Evolutionary conservation across 2,329 filamentous ascomycete genomes (phyloP).

Genomic region (Tolypocladium pustulatum): DNA sequence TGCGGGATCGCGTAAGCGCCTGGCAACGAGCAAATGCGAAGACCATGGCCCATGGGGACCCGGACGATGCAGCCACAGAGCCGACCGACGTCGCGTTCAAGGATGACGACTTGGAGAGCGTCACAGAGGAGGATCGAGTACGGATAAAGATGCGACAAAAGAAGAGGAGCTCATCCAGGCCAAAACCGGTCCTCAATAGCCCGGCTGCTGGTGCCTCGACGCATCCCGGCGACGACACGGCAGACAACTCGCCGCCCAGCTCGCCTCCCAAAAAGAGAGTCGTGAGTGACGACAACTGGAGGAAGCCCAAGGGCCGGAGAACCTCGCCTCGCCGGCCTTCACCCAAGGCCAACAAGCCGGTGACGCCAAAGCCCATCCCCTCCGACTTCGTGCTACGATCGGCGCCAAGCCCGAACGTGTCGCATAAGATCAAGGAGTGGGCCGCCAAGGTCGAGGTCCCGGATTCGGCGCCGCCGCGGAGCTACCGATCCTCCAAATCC

Average conservation of each 20-base stretch:
- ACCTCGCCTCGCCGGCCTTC: slow-evolving; percentile 32
- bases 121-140: slow-evolving; percentile 50
- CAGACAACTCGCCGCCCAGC: slow-evolving; percentile 18
- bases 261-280: slow-evolving; percentile 79
- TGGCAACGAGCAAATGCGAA: slow-evolving; percentile 75
- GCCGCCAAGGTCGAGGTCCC: slow-evolving; percentile 43
- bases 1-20: slow-evolving; percentile 67
- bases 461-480: slow-evolving; percentile 26
- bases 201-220: slow-evolving; percentile 9
- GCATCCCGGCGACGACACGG: slow-evolving; percentile 8
- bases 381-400: slow-evolving; percentile 47
- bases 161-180: slow-evolving; percentile 23
- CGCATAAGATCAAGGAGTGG: slow-evolving; percentile 54
- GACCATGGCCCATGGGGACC: slow-evolving; percentile 43
- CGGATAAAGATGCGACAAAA: slow-evolving; percentile 44
- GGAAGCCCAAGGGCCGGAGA: slow-evolving; percentile 46
- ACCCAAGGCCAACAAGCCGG: slow-evolving; percentile 20
- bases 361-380: slow-evolving; percentile 30
- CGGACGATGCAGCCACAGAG: slow-evolving; percentile 42
- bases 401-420: slow-evolving; percentile 41
- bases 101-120: slow-evolving; percentile 45
- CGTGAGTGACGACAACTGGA: slow-evolving; percentile 88
- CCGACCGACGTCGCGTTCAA: slow-evolving; percentile 52
- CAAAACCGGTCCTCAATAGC: slow-evolving; percentile 12
- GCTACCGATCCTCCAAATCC: slow-evolving; percentile 25